Evolutionary conservation across 192 early-diverging fungal genomes (phyloP).

Genomic region (Spizellomyces sp.): DNA sequence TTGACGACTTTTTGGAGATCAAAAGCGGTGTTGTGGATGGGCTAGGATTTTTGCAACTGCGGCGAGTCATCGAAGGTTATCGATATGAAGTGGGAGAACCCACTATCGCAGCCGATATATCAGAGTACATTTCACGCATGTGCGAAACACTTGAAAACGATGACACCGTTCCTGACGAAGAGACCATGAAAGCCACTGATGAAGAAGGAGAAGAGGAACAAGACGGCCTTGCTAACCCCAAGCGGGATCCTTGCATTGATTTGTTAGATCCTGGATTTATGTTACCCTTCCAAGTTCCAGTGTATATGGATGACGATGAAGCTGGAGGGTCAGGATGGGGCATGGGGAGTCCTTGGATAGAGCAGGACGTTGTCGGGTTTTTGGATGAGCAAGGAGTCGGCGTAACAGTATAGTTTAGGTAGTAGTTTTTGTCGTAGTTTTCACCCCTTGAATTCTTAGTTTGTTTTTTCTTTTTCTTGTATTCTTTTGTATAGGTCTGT

Average conservation of each 20-base stretch:
- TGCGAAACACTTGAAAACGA: conserved; percentile 58
- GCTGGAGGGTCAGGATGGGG: conserved; percentile 18
- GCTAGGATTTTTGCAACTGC: conserved; percentile 62
- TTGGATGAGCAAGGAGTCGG: conserved; percentile 2
- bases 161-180: conserved; percentile 1
- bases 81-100: conserved; percentile 88
- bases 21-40: conserved; percentile 57
- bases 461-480: background rate
- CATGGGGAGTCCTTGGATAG: background rate
- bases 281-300: conserved; percentile 36
- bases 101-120: conserved; percentile 69
- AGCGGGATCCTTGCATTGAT: conserved; percentile 6
- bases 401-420: background rate
- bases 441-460: background rate
- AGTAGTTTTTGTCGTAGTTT: background rate
- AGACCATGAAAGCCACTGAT: background rate
- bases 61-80: conserved; percentile 74
- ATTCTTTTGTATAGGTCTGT: background rate
- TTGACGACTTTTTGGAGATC: conserved; percentile 75
- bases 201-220: conserved; percentile 9
- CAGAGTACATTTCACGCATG: conserved; percentile 72
- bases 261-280: conserved; percentile 28
- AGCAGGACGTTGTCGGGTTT: background rate
- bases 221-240: conserved; percentile 17
- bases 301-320: conserved; percentile 1